Evolutionary conservation across 1,284 basidiomycete species (phyloP), one percentile per base, ranked within the genome.

Genomic region (Papiliotrema laurentii): DNA sequence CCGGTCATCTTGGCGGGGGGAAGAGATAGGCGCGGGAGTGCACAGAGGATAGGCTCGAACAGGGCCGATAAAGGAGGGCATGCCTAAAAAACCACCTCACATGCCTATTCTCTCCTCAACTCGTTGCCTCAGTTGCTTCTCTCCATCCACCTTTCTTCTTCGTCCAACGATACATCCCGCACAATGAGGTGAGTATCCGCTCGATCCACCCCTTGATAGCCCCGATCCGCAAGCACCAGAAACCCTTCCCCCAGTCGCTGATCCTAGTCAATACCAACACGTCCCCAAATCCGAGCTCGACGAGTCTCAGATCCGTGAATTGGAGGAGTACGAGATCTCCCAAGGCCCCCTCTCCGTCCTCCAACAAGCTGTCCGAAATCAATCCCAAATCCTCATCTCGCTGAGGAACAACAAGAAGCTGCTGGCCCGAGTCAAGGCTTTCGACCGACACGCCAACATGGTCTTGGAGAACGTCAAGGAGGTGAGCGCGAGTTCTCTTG

Each of bases 371-470:
- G 96, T 99, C 58, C 83, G 96, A 74, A 97, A 97, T 75, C 90
- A 97, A 74, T 87, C 91, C 7, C 96, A 98, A 77, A 89, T 99
- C 61, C 83, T 99, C 55, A 94, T 99, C 68, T 93, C 92, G 25
- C 79, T 99, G 53, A 80, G 96, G 64, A 99, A 98, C 79, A 97
- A 98, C 81, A 97, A 96, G 77, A 99, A 99, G 75, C 79, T 99
- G 27, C 80, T 99, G 51, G 96, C 91, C 35, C 83, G 94, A 51
- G 94, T 98, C 52, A 99, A 99, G 75, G 96, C 96, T 0, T 99
- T 99, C 74, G 96, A 99, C 75, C 81, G 96, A 67, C 96, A 99
- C 75, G 89, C 88, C 61, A 99, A 99, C 72, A 97, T 99, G 94
- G 96, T 89, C 3, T 79, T 97, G 52, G 92, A 96, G 77, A 96